These are phyloP conservation scores for Thalassiosira hispida DNA, from an alignment of 352 stramenopile genomes.

Conservation along the genomic window DNA sequence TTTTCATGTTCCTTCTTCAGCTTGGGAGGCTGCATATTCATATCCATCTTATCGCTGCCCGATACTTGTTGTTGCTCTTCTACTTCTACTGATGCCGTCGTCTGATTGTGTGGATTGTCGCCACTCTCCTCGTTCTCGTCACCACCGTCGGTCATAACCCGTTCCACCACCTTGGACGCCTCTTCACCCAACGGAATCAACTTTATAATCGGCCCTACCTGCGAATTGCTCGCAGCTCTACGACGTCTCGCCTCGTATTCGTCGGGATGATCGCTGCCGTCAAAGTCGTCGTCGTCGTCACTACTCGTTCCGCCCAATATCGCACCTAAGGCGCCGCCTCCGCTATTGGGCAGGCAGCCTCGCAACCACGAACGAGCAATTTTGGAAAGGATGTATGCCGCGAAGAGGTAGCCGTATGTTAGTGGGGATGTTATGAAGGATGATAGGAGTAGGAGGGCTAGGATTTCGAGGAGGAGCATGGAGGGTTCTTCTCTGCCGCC, in stretches of 20 bases:
- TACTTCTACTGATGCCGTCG: background rate
- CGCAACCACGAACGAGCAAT: constrained; percentile 28
- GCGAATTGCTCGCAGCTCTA: background rate
- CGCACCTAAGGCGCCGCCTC: background rate
- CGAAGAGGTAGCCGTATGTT: constrained; percentile 6
- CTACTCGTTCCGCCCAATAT: background rate
- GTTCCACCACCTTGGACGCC: constrained; percentile 19
- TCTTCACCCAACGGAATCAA: constrained; percentile 21
- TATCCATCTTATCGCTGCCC: background rate
- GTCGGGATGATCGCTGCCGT: background rate
- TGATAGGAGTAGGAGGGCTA: constrained; percentile 4
- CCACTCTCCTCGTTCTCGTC: background rate
- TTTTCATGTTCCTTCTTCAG: constrained; percentile 11
- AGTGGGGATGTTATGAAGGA: constrained; percentile 1
- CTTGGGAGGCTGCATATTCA: constrained; percentile 8
- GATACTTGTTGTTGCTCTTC: background rate
- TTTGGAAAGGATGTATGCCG: constrained; percentile 13
- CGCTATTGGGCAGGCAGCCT: constrained; percentile 13
- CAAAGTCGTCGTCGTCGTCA: background rate
- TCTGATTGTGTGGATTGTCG: background rate
- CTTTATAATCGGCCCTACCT: constrained; percentile 22
- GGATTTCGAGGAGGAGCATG: constrained; percentile 6
- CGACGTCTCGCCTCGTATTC: background rate
- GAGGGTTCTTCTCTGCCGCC: no score
- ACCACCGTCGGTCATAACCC: constrained; percentile 23